Evolutionary conservation across 192 early-diverging fungal species (phyloP).

Genomic region (Linnemannia elongata): DNA sequence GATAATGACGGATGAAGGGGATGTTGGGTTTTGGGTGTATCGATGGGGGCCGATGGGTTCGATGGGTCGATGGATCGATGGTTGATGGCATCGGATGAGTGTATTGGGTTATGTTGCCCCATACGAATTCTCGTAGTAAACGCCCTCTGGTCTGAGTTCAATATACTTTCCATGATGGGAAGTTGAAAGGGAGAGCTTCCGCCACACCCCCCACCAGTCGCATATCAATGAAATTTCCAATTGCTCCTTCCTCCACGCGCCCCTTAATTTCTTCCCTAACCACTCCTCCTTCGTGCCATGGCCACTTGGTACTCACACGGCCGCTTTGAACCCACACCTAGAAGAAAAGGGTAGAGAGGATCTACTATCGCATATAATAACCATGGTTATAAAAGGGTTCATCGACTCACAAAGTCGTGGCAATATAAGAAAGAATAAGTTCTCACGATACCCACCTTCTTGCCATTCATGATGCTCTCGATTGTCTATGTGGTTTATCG

Average conservation of each 20-base stretch:
- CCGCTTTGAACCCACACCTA: not conserved
- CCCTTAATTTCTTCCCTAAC: not conserved
- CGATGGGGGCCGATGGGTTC: not conserved
- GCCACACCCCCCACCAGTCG: conserved; percentile 2
- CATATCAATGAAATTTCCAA: conserved; percentile 3
- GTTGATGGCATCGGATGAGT: conserved; percentile 9
- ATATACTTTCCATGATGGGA: conserved; percentile 53
- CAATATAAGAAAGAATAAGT: not conserved
- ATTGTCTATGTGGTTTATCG: conserved; percentile 12
- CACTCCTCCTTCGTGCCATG: not conserved
- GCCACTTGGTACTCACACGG: not conserved
- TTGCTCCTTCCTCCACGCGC: not conserved
- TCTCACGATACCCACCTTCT: not conserved
- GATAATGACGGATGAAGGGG: not conserved
- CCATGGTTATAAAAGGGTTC: too few species aligned
- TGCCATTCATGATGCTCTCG: not conserved
- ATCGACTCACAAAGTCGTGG: not conserved
- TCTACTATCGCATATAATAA: too few species aligned
- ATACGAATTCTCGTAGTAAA: too few species aligned
- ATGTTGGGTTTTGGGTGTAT: conserved; percentile 7
- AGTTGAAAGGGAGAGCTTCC: conserved; percentile 49
- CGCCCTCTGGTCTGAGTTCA: conserved; percentile 18
- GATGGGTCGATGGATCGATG: conserved; percentile 34
- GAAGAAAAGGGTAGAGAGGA: too few species aligned
- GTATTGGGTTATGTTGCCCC: not conserved